phyloP scores from a whole-genome alignment of 495 filamentous ascomycete genomes.

The Antarctomyces pellizariae region DNA sequence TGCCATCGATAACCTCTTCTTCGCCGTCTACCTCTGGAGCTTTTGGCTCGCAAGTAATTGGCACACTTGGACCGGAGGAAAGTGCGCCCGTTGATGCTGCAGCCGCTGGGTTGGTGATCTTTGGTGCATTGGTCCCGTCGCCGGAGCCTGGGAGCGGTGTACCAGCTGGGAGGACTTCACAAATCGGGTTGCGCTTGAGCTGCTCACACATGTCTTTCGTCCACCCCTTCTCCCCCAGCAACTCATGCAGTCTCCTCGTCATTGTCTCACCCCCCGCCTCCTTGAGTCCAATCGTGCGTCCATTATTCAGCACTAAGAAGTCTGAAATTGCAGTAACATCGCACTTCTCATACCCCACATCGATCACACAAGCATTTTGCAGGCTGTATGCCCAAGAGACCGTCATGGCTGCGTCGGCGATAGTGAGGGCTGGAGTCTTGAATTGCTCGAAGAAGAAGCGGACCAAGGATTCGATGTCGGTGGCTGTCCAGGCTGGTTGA shows the following conservation, averaged over 20 bases:
- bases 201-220: constrained; percentile 84
- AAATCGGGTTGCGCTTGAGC: constrained; percentile 69
- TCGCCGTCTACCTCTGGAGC: constrained; percentile 29
- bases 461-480: constrained; percentile 59
- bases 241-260: constrained; percentile 45
- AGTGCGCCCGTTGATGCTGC: constrained; percentile 27
- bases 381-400: constrained; percentile 65
- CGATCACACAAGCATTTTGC: constrained; percentile 55
- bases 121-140: constrained; percentile 21
- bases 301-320: constrained; percentile 37
- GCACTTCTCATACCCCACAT: constrained; percentile 75
- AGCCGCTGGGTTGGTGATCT: constrained; percentile 34
- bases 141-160: constrained; percentile 28
- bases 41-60: constrained; percentile 17
- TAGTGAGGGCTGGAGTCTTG: constrained; percentile 67
- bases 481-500: constrained; percentile 65
- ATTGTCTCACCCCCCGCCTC: constrained; percentile 71
- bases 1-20: constrained; percentile 18
- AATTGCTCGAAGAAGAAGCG: constrained; percentile 95
- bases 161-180: constrained; percentile 62
- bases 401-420: constrained; percentile 69
- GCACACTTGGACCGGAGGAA: constrained; percentile 11
- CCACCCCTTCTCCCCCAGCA: constrained; percentile 48
- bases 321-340: constrained; percentile 78
- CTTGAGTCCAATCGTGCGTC: constrained; percentile 36